Base-by-base conservation (phyloP, 2,329 filamentous ascomycete genomes). In the Talaromyces marneffei region DNA sequence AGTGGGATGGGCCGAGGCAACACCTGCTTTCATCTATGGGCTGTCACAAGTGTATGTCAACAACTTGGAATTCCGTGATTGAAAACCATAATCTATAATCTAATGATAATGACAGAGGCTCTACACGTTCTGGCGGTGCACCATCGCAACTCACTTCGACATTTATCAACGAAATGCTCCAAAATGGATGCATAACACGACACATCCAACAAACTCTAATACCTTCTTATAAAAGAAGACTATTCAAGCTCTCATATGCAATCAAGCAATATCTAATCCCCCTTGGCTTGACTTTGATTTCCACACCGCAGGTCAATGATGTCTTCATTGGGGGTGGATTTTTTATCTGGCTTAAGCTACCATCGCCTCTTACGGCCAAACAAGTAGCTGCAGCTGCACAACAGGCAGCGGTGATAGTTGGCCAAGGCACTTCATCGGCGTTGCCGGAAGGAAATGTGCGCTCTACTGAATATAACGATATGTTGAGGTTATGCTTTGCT, bases 1-100 rank as follows among this genome's bases (percentile, higher is more conserved):
- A 5, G 91, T 89, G 0, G 92, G 92, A 4, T 97, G 91, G 91
- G 53, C 53, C 7, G 53, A 56, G 31, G 53, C 16, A 18, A 56
- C 35, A n/a, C 37, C n/a, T 23, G 53, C 53, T 42, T 56, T 56
- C 12, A 39, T 42, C 2, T 42, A 42, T 20, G 53, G 53, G 0
- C 53, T 56, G 0, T 56, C 53, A 18, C 53, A 56, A 31, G 53
- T 14, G 53, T 56, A 42, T 18, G 53, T 39, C 37, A n/a, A n/a
- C n/a, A n/a, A n/a, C n/a, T n/a, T n/a, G n/a, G n/a, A n/a, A n/a
- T n/a, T n/a, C n/a, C n/a, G 16, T n/a, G 16, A 39, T 9, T 8
- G 7, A 6, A 18, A 3, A 6, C 37, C 5, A 7, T 5, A 5
- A n/a, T 39, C n/a, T 4, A n/a, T 5, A 18, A 7, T 39, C 16